Base-by-base conservation (phyloP, 78 protist genomes). In the Thecamonas trahens region DNA sequence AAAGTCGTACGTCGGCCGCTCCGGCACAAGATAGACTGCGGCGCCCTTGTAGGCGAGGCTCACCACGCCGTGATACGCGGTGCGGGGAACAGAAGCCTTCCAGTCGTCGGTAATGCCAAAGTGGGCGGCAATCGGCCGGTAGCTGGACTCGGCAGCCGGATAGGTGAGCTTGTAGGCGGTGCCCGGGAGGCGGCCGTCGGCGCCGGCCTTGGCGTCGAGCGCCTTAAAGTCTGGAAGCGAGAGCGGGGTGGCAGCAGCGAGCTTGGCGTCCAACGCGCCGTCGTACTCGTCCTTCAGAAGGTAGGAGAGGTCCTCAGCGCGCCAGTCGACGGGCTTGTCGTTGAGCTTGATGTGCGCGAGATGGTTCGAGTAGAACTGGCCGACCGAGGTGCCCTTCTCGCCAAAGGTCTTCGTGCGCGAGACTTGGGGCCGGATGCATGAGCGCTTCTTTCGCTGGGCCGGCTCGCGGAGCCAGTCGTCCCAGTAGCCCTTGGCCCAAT, bases 381-480 rank as follows among this genome's bases (percentile, higher is more conserved):
- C 72, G 15, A n/a, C 18, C 47, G 76, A 74, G 4, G 74, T 72
- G 26, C 97, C 97, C 28, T 58, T 15, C 11, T n/a, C 37, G 2
- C 92, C 94, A 24, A 83, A 80, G 2, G 86, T 87, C 61, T 6
- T 37, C 0, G 88, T 81, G 28, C 97, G 74, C 29, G 91, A 67
- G 3, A 92, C 28, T 26, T 88, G 85, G 3, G 96, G 96, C 26
- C 77, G 47, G 15, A 91, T 65, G 83, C 96, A 91, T 38, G 0
- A 31, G 65, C 91, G 72, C 8, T 70, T 85, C 9, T 50, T 24
- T 15, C 87, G 32, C 13, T 73, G 58, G 9, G 6, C 5, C 38
- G 85, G 82, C 34, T 78, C 29, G 42, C 97, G 61, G 68, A 92
- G 28, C 89, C 91, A 92, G 52, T 89, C 93, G 76, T 92, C 97